Conservation (phyloP, 208 protist species). For the Endotrypanum monterogeii region DNA sequence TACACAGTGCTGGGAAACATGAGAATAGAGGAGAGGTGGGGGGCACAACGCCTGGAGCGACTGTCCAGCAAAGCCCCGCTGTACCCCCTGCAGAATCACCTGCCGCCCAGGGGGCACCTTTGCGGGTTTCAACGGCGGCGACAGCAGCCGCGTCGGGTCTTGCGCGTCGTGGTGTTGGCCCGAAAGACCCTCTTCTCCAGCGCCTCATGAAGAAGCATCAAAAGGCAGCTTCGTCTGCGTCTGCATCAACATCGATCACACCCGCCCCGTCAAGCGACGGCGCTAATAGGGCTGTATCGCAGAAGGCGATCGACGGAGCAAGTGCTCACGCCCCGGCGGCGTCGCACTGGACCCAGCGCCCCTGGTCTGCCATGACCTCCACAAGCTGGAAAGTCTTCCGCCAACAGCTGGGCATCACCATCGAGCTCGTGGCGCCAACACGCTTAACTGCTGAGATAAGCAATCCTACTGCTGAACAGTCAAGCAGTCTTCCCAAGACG, state of each 20-base stretch:
- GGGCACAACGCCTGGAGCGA: not conserved
- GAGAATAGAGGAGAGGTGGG: not conserved
- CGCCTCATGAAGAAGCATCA: constrained; percentile 46
- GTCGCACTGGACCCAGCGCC: constrained; percentile 60
- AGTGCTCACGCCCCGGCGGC: not conserved
- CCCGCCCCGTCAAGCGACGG: not conserved
- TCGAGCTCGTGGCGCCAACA: constrained; percentile 47
- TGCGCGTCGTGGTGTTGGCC: constrained; percentile 58
- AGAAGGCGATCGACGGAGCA: not conserved
- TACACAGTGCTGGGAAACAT: not conserved
- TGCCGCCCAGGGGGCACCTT: not conserved
- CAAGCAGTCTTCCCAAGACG: not conserved
- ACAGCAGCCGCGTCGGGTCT: constrained; percentile 29
- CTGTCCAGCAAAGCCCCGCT: not conserved
- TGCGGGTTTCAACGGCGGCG: not conserved
- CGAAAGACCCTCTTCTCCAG: constrained; percentile 62
- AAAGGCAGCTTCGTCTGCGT: constrained; percentile 1
- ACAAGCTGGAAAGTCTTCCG: constrained; percentile 77
- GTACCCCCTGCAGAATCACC: not conserved
- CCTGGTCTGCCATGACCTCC: constrained; percentile 54
- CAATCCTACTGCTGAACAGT: not conserved
- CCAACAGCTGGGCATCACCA: constrained; percentile 67
- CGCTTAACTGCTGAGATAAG: not conserved
- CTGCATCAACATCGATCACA: constrained; percentile 3
- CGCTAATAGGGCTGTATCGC: not conserved